A percentile compares a stretch with the other conserved stretches of the same genome.
Conservation (phyloP, 331 rosid genomes). For the Malus hybrid region DNA sequence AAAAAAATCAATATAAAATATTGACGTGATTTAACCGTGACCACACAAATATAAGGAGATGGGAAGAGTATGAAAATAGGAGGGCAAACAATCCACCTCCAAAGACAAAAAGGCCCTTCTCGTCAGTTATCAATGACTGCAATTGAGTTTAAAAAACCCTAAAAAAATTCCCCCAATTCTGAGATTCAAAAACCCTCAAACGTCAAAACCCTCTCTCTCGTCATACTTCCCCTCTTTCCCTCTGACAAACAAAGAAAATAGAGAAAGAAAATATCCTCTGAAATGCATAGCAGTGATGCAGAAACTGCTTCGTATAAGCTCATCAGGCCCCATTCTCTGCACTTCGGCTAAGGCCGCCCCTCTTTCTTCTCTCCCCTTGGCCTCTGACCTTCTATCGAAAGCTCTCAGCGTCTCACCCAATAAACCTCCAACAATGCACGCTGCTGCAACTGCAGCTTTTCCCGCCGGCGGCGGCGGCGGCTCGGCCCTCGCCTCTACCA, state of each 20-base stretch:
- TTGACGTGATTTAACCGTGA: too few relatives aligned
- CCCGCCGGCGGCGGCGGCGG: background rate
- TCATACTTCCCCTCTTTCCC: background rate
- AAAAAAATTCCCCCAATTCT: background rate
- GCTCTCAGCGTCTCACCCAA: background rate
- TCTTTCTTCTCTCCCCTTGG: background rate
- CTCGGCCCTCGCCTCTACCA: constrained; percentile 17
- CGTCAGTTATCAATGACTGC: background rate
- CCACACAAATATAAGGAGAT: too few relatives aligned
- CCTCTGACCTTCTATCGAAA: constrained; percentile 3
- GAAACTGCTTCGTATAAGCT: constrained; percentile 53
- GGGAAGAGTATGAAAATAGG: too few relatives aligned
- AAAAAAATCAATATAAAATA: too few relatives aligned
- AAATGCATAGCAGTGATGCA: constrained; percentile 60
- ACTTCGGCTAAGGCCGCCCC: constrained; percentile 22
- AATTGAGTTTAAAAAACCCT: too few relatives aligned
- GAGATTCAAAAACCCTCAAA: background rate
- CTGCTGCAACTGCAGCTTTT: constrained; percentile 26
- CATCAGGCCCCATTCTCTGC: constrained; percentile 37
- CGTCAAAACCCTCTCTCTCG: background rate
- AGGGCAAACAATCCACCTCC: too few relatives aligned
- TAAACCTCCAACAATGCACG: constrained; percentile 8
- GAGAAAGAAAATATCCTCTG: constrained; percentile 6
- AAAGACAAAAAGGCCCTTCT: background rate
- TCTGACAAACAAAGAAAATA: background rate